These are phyloP conservation scores for Penicillium parvum DNA, from an alignment of 495 filamentous ascomycete genomes.

Conservation along the genomic window DNA sequence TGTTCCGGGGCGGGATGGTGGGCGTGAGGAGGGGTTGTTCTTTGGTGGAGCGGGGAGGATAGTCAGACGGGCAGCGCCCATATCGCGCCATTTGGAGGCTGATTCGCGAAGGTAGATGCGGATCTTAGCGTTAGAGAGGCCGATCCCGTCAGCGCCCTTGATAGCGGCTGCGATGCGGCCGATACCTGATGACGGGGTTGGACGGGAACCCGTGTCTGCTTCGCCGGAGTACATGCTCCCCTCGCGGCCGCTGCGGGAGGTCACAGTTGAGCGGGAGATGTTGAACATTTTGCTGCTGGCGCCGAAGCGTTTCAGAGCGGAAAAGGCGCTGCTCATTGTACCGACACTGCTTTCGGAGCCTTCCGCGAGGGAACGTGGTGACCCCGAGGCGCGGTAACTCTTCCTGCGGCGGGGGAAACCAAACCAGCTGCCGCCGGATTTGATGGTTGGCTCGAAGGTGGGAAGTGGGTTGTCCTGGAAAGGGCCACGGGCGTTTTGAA, in stretches of 20 bases:
- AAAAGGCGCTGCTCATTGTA: conserved; percentile 61
- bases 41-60: conserved; percentile 64
- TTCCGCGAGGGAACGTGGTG: conserved; percentile 48
- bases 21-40: too few species aligned
- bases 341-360: conserved; percentile 55
- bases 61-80: conserved; percentile 76
- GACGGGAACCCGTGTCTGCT: conserved; percentile 42
- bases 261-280: conserved; percentile 62
- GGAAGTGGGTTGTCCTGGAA: conserved; percentile 28
- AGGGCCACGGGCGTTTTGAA: conserved; percentile 63
- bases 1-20: conserved; percentile 29
- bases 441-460: conserved; percentile 26
- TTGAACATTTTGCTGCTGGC: conserved; percentile 64
- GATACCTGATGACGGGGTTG: conserved; percentile 50
- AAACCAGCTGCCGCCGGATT: conserved; percentile 35
- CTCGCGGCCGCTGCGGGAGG: conserved; percentile 51
- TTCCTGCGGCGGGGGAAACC: conserved; percentile 47
- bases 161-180: conserved; percentile 52
- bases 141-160: conserved; percentile 50
- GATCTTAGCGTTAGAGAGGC: conserved; percentile 72
- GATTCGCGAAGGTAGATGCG: conserved; percentile 76
- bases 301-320: conserved; percentile 70
- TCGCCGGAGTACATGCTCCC: conserved; percentile 59
- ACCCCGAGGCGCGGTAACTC: conserved; percentile 56
- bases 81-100: conserved; percentile 79